Evolutionary conservation across 352 stramenopile genomes (phyloP).

Genomic region (Phytophthora sojae): DNA sequence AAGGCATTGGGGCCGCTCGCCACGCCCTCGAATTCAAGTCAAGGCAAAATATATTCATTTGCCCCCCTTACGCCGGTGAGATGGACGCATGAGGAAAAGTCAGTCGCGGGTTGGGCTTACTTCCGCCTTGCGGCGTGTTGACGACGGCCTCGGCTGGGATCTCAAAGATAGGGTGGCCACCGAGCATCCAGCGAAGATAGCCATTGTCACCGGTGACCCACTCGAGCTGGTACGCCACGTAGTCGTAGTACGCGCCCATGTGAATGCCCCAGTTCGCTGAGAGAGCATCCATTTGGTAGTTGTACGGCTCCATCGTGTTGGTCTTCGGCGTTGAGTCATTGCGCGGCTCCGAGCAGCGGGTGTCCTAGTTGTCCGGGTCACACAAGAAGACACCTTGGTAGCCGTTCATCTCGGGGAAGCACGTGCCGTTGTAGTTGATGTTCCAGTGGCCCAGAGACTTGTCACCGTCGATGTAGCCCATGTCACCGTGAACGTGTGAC

Average conservation of each 20-base stretch:
- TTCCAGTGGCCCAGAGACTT: slow-evolving; percentile 56
- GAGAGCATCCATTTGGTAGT: slow-evolving; percentile 81
- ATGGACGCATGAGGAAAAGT: too few relatives aligned
- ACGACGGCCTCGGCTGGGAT: slow-evolving; percentile 65
- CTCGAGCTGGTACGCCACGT: slow-evolving; percentile 71
- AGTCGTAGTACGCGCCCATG: slow-evolving; percentile 68
- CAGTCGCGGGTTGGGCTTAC: slow-evolving; percentile 57
- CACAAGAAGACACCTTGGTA: slow-evolving; percentile 74
- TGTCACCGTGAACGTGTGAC: slow-evolving; percentile 50
- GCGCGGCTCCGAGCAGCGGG: slow-evolving; percentile 49
- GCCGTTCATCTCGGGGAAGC: slow-evolving; percentile 65
- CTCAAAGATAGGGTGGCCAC: slow-evolving; percentile 70
- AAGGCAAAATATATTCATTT: too few relatives aligned
- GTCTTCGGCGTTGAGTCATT: slow-evolving; percentile 57
- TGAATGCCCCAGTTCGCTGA: slow-evolving; percentile 77
- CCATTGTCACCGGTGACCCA: slow-evolving; percentile 74
- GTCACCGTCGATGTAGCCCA: slow-evolving; percentile 60
- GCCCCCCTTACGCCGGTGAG: too few relatives aligned
- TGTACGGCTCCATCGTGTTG: slow-evolving; percentile 67
- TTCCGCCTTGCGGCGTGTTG: slow-evolving; percentile 51
- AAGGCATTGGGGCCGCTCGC: too few relatives aligned
- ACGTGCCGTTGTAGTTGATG: slow-evolving; percentile 75
- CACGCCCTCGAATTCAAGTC: too few relatives aligned
- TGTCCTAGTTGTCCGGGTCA: slow-evolving; percentile 68
- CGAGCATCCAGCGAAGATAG: slow-evolving; percentile 76